A percentile compares a stretch with the other conserved stretches of the same genome.
These are phyloP conservation scores for Daldinia childiae DNA, from an alignment of 495 filamentous ascomycete genomes.

Conservation along the genomic window DNA sequence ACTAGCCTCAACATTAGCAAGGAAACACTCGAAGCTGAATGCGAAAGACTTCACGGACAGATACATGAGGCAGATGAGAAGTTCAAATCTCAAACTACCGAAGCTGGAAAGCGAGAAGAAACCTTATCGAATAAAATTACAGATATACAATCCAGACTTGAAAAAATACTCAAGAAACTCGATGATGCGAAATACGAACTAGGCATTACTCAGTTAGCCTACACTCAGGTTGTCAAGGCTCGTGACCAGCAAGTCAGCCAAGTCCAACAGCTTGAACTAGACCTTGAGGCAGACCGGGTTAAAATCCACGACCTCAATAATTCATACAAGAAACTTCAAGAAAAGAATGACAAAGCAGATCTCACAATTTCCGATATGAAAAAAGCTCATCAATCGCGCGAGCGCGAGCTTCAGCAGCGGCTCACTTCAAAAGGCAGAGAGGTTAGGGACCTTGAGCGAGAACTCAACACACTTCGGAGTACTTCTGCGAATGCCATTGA, in stretches of 20 bases:
- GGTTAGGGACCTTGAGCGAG: neutral
- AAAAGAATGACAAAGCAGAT: neutral
- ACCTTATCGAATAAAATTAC: neutral
- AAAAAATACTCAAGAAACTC: neutral
- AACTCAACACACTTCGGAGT: neutral
- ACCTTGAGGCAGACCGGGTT: neutral
- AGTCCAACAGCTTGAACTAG: neutral
- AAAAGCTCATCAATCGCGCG: neutral
- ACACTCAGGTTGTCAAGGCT: neutral
- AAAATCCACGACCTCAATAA: neutral
- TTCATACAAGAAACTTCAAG: neutral
- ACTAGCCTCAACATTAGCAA: neutral
- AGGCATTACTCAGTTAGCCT: neutral
- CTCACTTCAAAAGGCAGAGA: neutral
- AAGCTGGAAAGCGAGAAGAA: neutral
- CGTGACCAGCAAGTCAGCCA: neutral
- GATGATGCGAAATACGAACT: neutral
- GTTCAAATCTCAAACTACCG: neutral
- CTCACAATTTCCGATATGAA: neutral
- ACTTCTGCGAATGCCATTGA: neutral
- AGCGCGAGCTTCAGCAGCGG: neutral
- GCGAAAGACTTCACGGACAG: neutral
- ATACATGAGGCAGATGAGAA: neutral
- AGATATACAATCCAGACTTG: neutral
- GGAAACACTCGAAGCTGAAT: neutral